phyloP scores from a whole-genome alignment of 495 filamentous ascomycete species.

The Xylaria sp. region DNA sequence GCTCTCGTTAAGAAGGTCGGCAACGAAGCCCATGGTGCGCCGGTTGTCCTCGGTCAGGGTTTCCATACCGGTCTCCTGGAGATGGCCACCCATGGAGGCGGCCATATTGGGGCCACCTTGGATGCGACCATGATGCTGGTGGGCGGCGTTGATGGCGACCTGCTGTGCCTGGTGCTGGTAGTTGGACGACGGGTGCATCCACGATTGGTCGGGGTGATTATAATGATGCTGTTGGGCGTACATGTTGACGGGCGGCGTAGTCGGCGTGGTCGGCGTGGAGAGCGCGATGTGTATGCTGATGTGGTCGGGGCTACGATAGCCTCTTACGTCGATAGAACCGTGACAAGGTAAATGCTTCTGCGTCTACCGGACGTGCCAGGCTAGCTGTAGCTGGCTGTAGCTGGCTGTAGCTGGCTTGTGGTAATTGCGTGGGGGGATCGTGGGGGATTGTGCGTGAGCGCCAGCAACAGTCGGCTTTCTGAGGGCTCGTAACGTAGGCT shows the following conservation, averaged over 20 bases:
- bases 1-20: slow-evolving; percentile 86
- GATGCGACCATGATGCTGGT: slow-evolving; percentile 72
- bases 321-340: slow-evolving; percentile 6
- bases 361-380: background rate
- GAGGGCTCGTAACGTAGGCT: background rate
- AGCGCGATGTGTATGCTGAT: slow-evolving; percentile 10
- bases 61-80: slow-evolving; percentile 62
- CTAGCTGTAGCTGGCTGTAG: too few relatives aligned
- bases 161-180: slow-evolving; percentile 69
- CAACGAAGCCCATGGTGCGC: slow-evolving; percentile 89
- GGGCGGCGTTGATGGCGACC: slow-evolving; percentile 64
- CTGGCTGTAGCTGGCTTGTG: background rate
- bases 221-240: slow-evolving; percentile 77
- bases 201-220: slow-evolving; percentile 75
- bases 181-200: slow-evolving; percentile 64
- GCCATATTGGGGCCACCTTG: slow-evolving; percentile 65
- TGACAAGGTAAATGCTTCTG: background rate
- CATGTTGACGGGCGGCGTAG: slow-evolving; percentile 41
- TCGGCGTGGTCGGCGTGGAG: slow-evolving; percentile 47
- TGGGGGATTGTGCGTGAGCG: background rate
- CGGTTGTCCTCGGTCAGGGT: slow-evolving; percentile 86
- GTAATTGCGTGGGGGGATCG: background rate
- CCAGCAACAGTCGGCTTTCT: slow-evolving; percentile 1
- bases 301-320: slow-evolving; percentile 7
- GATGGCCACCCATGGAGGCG: slow-evolving; percentile 52